Base-by-base conservation (phyloP, 2,329 filamentous ascomycete genomes). In the Colletotrichum musae region DNA sequence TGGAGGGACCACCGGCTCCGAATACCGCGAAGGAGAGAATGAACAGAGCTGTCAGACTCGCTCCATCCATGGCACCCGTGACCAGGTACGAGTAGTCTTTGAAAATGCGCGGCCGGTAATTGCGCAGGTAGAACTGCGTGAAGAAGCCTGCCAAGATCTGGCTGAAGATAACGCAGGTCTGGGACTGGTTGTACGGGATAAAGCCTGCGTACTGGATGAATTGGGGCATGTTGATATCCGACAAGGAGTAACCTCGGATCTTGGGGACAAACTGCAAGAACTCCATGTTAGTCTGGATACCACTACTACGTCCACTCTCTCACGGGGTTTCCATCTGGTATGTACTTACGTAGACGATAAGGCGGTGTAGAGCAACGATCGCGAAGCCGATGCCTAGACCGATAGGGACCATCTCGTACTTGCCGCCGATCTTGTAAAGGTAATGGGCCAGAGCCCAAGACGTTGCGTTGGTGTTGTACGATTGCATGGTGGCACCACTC, bases 21-120 rank as follows among this genome's bases (percentile, higher is more conserved):
- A 88, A 87, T 0, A 88, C 86, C 1, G 86, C 85, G 75, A 88
- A 88, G 0, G 86, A 87, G 13, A 88, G 76, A 48, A 88, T 83
- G 60, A 88, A 88, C 2, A 88, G 77, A 0, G 81, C 83, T 1
- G 79, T 76, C 4, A 87, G 78, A 67, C 80, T 82, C 7, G 82
- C 87, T 10, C 86, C 87, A 68, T 88, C 87, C 16, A 85, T 84
- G 0, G 85, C 86, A n/a, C 82, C 86, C 0, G 85, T 83, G 2
- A 88, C 75, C 7, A 88, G 74, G 74, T 88, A 88, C 18, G 81
- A 83, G 73, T 87, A 88, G 68, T 88, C 83, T 73, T 80, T 84
- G 79, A 87, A 88, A 58, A 87, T 79, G 5, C 81, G 78, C 2
- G 86, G 87, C 7, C 76, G 76, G 77, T 86, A 84, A 79, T 87